Conservation (phyloP, 441 rosid genomes). For the Bruguiera hainesii region DNA sequence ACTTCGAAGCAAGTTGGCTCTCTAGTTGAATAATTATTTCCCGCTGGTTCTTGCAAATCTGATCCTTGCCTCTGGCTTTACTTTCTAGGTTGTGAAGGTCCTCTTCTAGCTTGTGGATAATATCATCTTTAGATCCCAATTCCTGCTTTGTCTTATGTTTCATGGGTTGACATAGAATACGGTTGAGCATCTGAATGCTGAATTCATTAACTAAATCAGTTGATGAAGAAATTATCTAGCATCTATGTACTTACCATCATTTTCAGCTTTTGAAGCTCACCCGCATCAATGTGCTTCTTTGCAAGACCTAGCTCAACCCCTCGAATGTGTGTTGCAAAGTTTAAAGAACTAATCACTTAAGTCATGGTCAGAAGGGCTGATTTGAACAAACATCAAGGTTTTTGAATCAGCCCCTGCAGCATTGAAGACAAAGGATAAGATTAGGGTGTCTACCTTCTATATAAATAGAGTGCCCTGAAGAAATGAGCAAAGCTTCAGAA, state of each 20-base stretch:
- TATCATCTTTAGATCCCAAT: conserved; percentile 61
- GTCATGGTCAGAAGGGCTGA: conserved; percentile 71
- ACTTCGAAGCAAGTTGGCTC: no score
- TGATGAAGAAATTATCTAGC: no score
- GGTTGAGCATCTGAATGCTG: not conserved
- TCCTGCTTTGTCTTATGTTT: conserved; percentile 83
- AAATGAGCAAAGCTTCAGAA: no score
- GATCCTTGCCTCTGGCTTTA: conserved; percentile 60
- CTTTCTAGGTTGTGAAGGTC: conserved; percentile 53
- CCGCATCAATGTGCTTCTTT: conserved; percentile 58
- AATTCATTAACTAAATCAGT: not conserved
- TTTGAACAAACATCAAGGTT: conserved; percentile 79
- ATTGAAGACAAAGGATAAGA: not conserved
- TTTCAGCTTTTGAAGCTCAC: conserved; percentile 66
- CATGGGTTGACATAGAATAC: conserved; percentile 4
- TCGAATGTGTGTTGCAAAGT: conserved; percentile 77
- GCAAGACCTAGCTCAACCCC: conserved; percentile 78
- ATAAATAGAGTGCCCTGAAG: no score
- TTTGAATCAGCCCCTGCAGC: conserved; percentile 82
- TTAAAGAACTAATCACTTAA: conserved; percentile 70
- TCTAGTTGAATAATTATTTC: no score
- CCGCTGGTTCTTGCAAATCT: conserved; percentile 46
- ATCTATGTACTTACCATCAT: conserved; percentile 35
- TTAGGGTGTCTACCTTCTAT: not conserved
- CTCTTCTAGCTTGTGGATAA: conserved; percentile 62